Base-by-base conservation (phyloP, 2,329 filamentous ascomycete species). In the Zymoseptoria brevis region DNA sequence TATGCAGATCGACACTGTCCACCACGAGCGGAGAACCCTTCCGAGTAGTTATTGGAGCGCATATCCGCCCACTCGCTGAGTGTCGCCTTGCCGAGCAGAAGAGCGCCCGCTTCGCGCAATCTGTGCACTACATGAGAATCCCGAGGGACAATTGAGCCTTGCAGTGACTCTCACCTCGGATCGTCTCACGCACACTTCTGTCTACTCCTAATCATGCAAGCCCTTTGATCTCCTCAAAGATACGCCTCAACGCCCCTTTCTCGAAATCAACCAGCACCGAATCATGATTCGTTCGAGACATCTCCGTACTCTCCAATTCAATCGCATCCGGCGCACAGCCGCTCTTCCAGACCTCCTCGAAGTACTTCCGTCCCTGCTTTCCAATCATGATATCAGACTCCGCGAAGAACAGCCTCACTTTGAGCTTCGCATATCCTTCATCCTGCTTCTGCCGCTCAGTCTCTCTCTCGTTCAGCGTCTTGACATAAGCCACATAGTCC, bases 31-130 rank as follows among this genome's bases (percentile, higher is more conserved):
- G 82, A 86, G 68, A 85, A 89, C 1, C 86, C 87, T 70, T 87
- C 85, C 0, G 83, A 86, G 69, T 88, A 87, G 66, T 83, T 80
- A 65, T 79, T 86, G 63, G 78, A 82, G 41, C 87, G 79, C 84
- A 89, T 88, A 60, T 85, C 83, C 0, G 88, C 87, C 87, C 87
- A 91, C 70, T 92, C 88, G 62, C 81, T 86, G 57, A 91, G 73
- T 0, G 82, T 83, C 1, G 87, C 83, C 71, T 91, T 88, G 48
- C 88, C 88, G 55, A 92, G 75, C 5, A 92, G 75, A 0, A 90
- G 74, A 1, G 86, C 88, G 11, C 87, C 87, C 0, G 85, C 84
- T 49, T 82, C 75, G 3, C 87, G 81, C 41, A 90, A 77, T 61
- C 77, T 77, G 19, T 77, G 68, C 1, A 90, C 83, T 0, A 89